phyloP scores from a whole-genome alignment of 768 basidiomycete species.

The Leccinum sublutescens region DNA sequence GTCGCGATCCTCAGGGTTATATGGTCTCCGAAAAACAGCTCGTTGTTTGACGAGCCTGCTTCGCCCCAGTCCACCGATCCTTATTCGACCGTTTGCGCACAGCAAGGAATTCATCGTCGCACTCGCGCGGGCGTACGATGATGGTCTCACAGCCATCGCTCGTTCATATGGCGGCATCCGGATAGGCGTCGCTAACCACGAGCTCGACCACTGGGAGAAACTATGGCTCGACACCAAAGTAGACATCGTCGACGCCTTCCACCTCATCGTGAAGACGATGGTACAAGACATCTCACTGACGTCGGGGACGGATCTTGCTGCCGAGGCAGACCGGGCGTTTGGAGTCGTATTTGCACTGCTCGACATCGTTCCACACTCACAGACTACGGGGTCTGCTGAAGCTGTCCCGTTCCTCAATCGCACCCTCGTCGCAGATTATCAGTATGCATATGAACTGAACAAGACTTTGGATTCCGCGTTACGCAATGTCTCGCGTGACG shows the following conservation, averaged over 20 bases:
- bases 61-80: conserved; percentile 44
- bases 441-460: conserved; percentile 61
- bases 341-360: conserved; percentile 59
- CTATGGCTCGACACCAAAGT: conserved; percentile 76
- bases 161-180: conserved; percentile 59
- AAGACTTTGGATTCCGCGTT: conserved; percentile 47
- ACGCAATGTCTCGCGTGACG: conserved; percentile 47
- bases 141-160: conserved; percentile 53
- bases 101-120: conserved; percentile 52
- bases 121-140: conserved; percentile 59
- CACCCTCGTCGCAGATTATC: conserved; percentile 69
- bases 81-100: conserved; percentile 52
- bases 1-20: conserved; percentile 48
- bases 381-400: conserved; percentile 15
- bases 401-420: conserved; percentile 63
- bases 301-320: conserved; percentile 42
- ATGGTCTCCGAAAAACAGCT: conserved; percentile 61
- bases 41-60: conserved; percentile 57
- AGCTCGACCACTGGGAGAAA: conserved; percentile 64
- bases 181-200: conserved; percentile 24
- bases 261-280: conserved; percentile 51
- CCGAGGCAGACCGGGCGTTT: conserved; percentile 53
- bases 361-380: conserved; percentile 35
- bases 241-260: conserved; percentile 66
- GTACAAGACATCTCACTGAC: conserved; percentile 46